Conservation (phyloP, 495 filamentous ascomycete species). For the Penicillium canariense region DNA sequence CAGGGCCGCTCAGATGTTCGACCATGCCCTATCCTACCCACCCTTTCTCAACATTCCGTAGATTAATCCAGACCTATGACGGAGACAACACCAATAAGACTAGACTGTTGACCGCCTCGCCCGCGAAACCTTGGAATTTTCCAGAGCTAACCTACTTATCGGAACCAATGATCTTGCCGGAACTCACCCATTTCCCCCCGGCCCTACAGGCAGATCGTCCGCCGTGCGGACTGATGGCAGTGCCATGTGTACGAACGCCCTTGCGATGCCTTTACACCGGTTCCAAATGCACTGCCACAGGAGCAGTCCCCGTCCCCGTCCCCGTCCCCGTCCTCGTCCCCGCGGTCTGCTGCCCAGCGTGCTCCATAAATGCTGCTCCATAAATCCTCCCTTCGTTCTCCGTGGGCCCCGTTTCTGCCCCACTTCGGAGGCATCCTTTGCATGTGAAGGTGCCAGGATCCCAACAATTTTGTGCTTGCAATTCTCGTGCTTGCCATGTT, state of each 20-base stretch:
- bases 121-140: not conserved
- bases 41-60: not conserved
- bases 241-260: no score
- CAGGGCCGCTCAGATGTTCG: no score
- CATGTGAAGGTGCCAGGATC: conserved; percentile 17
- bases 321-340: not conserved
- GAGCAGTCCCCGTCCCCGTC: no score
- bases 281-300: no score
- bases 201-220: no score
- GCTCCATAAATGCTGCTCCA: no score
- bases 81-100: not conserved
- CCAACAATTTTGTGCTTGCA: conserved; percentile 10
- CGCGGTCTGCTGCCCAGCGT: not conserved
- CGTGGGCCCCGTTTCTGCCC: conserved; percentile 8
- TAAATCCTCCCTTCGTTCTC: conserved; percentile 3
- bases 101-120: not conserved
- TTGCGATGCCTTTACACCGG: no score
- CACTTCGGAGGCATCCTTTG: conserved; percentile 12
- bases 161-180: not conserved
- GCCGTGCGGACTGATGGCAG: no score
- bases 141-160: not conserved
- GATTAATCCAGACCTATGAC: not conserved
- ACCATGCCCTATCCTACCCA: not conserved
- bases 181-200: not conserved
- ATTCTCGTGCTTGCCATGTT: no score